Evolutionary conservation across 2,329 filamentous ascomycete species (phyloP).

Genomic region (Penicillium glabrum): DNA sequence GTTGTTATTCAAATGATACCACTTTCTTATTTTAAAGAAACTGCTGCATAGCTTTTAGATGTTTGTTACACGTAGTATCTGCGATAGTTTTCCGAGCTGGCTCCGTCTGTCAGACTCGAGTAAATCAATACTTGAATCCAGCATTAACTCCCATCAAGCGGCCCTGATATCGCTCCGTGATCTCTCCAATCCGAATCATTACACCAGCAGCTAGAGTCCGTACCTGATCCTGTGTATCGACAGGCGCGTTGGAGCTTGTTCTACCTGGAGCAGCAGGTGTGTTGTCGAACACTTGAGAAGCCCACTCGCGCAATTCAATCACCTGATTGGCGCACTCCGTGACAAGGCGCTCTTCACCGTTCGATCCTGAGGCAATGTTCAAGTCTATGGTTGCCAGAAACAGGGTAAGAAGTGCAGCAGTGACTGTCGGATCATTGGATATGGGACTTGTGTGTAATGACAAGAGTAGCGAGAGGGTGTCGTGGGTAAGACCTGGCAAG

Average conservation of each 20-base stretch:
- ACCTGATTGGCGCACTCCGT: constrained; percentile 72
- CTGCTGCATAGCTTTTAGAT: neutral
- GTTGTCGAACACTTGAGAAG: constrained; percentile 69
- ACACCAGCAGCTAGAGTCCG: constrained; percentile 70
- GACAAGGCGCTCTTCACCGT: constrained; percentile 67
- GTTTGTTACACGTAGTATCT: neutral
- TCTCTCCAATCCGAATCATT: constrained; percentile 77
- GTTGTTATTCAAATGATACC: constrained; percentile 16
- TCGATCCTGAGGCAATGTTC: constrained; percentile 55
- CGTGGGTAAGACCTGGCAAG: constrained; percentile 76
- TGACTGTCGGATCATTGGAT: constrained; percentile 63
- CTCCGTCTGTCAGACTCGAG: neutral
- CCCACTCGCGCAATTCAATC: constrained; percentile 87
- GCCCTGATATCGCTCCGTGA: constrained; percentile 77
- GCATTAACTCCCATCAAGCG: constrained; percentile 70
- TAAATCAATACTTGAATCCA: constrained; percentile 41
- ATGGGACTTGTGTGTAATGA: constrained; percentile 56
- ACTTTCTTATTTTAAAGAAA: neutral
- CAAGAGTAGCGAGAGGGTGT: constrained; percentile 82
- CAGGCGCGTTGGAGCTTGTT: constrained; percentile 59
- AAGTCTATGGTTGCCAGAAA: constrained; percentile 80
- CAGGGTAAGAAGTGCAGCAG: constrained; percentile 74
- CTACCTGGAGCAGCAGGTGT: constrained; percentile 50
- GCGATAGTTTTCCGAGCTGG: neutral
- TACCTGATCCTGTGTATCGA: constrained; percentile 37